These are phyloP conservation scores for Arthrobotrys sinensis DNA, from an alignment of 2,329 filamentous ascomycete species.

Conservation along the genomic window DNA sequence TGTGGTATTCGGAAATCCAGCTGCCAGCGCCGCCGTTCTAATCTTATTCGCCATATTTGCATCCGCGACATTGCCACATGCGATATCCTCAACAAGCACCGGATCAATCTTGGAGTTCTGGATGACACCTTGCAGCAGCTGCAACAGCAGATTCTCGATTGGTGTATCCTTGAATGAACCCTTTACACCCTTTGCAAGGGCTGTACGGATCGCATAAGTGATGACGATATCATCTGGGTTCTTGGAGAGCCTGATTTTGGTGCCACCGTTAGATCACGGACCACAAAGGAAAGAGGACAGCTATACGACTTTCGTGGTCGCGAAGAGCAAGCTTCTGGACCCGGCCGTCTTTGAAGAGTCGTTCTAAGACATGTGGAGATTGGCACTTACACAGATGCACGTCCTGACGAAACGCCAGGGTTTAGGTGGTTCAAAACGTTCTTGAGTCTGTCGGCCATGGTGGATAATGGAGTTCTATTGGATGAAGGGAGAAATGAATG, in stretches of 20 bases:
- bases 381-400: slow-evolving; percentile 81
- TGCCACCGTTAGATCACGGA: slow-evolving; percentile 29
- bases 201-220: slow-evolving; percentile 90
- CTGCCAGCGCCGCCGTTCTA: slow-evolving; percentile 88
- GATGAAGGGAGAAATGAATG: slow-evolving; percentile 44
- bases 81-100: slow-evolving; percentile 87
- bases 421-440: slow-evolving; percentile 90
- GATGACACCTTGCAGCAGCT: slow-evolving; percentile 78
- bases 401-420: slow-evolving; percentile 76
- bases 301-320: slow-evolving; percentile 7
- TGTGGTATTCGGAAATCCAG: slow-evolving; percentile 92
- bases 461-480: slow-evolving; percentile 64
- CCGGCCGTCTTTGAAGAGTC: slow-evolving; percentile 1
- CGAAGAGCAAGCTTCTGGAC: slow-evolving; percentile 27
- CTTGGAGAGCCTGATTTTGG: slow-evolving; percentile 80
- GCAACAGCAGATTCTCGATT: slow-evolving; percentile 87
- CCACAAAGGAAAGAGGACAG: slow-evolving; percentile 12
- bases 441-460: slow-evolving; percentile 88
- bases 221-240: slow-evolving; percentile 98
- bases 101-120: slow-evolving; percentile 84
- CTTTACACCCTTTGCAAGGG: slow-evolving; percentile 88
- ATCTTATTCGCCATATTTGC: slow-evolving; percentile 89
- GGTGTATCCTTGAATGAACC: slow-evolving; percentile 93
- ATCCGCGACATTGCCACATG: slow-evolving; percentile 92
- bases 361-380: slow-evolving; percentile 57